These are phyloP conservation scores for Phytophthora pini DNA, from an alignment of 352 stramenopile species.

Conservation along the genomic window DNA sequence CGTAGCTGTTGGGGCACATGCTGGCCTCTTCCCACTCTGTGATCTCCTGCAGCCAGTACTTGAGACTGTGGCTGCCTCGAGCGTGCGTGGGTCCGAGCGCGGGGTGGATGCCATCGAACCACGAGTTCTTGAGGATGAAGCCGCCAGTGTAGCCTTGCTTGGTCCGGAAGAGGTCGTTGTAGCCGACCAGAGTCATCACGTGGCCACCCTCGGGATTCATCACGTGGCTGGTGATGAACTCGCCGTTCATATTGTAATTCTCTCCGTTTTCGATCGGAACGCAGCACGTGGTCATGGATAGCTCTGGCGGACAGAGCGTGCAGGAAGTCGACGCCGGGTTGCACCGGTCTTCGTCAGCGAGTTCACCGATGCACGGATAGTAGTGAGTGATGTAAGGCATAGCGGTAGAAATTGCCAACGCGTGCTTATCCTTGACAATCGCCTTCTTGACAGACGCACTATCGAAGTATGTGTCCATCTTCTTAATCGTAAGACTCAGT, in stretches of 20 bases:
- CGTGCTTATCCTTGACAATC: no score
- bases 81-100: slow-evolving; percentile 62
- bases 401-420: no score
- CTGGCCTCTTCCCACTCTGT: slow-evolving; percentile 71
- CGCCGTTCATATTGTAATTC: slow-evolving; percentile 75
- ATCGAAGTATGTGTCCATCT: no score
- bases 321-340: slow-evolving; percentile 54
- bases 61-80: slow-evolving; percentile 68
- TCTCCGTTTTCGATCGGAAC: slow-evolving; percentile 46
- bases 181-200: slow-evolving; percentile 75
- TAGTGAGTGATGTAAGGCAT: slow-evolving; percentile 28
- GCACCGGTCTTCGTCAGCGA: slow-evolving; percentile 57
- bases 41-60: slow-evolving; percentile 80
- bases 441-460: no score
- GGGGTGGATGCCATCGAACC: slow-evolving; percentile 69
- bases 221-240: slow-evolving; percentile 60
- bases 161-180: slow-evolving; percentile 70
- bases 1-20: slow-evolving; percentile 78
- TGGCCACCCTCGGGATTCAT: slow-evolving; percentile 69
- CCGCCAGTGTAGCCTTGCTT: slow-evolving; percentile 68
- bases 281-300: slow-evolving; percentile 64
- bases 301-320: slow-evolving; percentile 56
- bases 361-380: slow-evolving; percentile 63
- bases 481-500: no score
- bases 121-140: slow-evolving; percentile 85